A percentile compares a stretch with the other conserved stretches of the same genome.
Evolutionary conservation across 441 rosid genomes (phyloP).

Genomic region (Brassica balearica): DNA sequence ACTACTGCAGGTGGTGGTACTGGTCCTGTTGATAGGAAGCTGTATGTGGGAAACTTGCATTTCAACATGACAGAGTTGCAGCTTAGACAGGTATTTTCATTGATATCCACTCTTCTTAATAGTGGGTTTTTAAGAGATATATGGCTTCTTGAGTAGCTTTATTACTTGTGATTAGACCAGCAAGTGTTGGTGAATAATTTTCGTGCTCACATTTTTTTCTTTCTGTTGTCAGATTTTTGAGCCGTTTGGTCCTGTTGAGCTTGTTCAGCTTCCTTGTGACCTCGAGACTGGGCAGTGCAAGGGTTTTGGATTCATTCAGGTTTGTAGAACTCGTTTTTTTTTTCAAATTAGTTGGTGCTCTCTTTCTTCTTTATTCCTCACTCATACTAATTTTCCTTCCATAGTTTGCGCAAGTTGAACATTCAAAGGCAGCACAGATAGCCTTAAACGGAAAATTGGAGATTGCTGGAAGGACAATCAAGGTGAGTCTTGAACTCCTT

Average conservation of each 20-base stretch:
- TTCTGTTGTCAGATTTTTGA: conserved; percentile 68
- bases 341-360: not conserved
- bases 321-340: conserved; percentile 41
- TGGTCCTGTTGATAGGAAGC: conserved; percentile 87
- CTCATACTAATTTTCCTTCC: conserved; percentile 17
- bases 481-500: conserved; percentile 53
- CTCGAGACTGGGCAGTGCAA: conserved; percentile 93
- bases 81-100: conserved; percentile 76
- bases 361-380: conserved; percentile 13
- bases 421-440: conserved; percentile 86
- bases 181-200: not conserved
- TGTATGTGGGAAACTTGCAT: conserved; percentile 91
- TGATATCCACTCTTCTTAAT: conserved; percentile 20
- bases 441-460: conserved; percentile 90
- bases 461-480: conserved; percentile 85
- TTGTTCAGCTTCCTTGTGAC: conserved; percentile 93
- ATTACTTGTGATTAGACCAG: conserved; percentile 16
- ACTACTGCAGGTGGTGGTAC: conserved; percentile 54
- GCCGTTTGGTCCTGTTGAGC: conserved; percentile 93
- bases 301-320: conserved; percentile 97
- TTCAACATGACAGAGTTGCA: conserved; percentile 91
- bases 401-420: conserved; percentile 89
- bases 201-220: conserved; percentile 11
- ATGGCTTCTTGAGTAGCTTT: not conserved
- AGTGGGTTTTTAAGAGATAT: conserved; percentile 18